Percentiles rank a stretch among this genome's conserved stretches.
These are phyloP conservation scores for Apophysomyces variabilis DNA, from an alignment of 371 early-diverging fungal genomes.

Conservation along the genomic window DNA sequence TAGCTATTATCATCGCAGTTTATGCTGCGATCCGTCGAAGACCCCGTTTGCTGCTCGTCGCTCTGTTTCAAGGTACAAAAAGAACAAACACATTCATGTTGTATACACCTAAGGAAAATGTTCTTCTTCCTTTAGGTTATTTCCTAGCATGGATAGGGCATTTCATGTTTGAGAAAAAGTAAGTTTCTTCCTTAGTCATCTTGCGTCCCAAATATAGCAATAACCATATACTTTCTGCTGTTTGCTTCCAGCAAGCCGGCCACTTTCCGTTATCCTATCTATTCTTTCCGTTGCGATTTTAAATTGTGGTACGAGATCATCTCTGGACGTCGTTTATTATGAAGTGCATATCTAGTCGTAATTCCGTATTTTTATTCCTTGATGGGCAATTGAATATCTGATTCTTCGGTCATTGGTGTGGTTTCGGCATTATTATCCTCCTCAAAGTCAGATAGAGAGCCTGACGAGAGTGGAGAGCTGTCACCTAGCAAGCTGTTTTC, in stretches of 20 bases:
- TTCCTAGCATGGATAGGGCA: conserved; percentile 74
- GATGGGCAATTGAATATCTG: too few relatives aligned
- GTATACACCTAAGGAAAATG: background rate
- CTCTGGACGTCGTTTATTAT: conserved; percentile 42
- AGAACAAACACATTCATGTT: background rate
- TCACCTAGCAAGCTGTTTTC: too few relatives aligned
- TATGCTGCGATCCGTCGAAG: conserved; percentile 27
- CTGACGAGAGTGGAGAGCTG: too few relatives aligned
- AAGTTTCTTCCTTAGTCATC: conserved; percentile 12
- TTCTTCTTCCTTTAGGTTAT: conserved; percentile 44
- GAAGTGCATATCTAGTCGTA: conserved; percentile 5
- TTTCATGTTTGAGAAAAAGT: conserved; percentile 68
- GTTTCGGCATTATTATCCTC: too few relatives aligned
- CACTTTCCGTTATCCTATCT: conserved; percentile 72
- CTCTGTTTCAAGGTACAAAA: conserved; percentile 39
- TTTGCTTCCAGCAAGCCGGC: conserved; percentile 58
- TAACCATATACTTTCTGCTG: background rate
- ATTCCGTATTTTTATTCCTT: too few relatives aligned
- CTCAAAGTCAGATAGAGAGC: too few relatives aligned
- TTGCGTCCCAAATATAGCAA: background rate
- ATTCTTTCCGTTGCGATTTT: conserved; percentile 65
- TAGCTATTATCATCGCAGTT: conserved; percentile 24
- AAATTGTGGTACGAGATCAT: conserved; percentile 65
- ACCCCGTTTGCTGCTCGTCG: conserved; percentile 26
- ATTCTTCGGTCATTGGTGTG: too few relatives aligned